Evolutionary conservation across 768 basidiomycete species (phyloP), one percentile per base, ranked within the genome.

Genomic region (Kwoniella dejecticola): DNA sequence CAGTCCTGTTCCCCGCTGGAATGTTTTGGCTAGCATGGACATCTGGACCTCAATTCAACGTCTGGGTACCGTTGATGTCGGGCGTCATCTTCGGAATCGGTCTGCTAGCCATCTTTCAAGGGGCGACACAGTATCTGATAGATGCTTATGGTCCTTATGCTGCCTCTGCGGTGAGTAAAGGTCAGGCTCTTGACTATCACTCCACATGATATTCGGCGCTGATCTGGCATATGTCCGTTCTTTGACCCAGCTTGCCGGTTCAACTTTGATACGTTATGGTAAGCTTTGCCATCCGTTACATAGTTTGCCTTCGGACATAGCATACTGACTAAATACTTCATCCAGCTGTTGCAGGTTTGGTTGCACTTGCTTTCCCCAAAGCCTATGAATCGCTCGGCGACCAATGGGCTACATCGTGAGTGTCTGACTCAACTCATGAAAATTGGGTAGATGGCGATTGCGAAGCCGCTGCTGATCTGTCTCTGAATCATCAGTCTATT

Each of bases 1-100:
- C 45, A 12, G 42, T 57, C 23, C 45, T 66, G 29, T 58, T 69
- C 31, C 68, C 68, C 3, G 49, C 49, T n/a, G 64, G 64, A 12
- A 29, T 69, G n/a, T 69, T 69, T 41, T 69, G 68, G 67, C 53
- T 69, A 41, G 68, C 68, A 5, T 69, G 68, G 68, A 69, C 68
- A 1, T 69, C 68, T 5, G 38, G 29, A 8, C 38, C 61, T 2
- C 33, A 59, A 3, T 63, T 49, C 46, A 60, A 29, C 30, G 45
- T 63, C n/a, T 69, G 68, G 68, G 23, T 61, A 23, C 49, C 62
- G 1, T 63, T 69, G 53, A 63, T 69, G 53, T 66, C 64, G 62
- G 68, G 68, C 11, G 19, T 66, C n/a, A 46, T 60, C 21, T 66
- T 66, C 42, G 68, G 68, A 41, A 52, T 69, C 29, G 68, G 64